Base-by-base conservation (phyloP, 2,329 filamentous ascomycete genomes). In the Colletotrichum falcatum region DNA sequence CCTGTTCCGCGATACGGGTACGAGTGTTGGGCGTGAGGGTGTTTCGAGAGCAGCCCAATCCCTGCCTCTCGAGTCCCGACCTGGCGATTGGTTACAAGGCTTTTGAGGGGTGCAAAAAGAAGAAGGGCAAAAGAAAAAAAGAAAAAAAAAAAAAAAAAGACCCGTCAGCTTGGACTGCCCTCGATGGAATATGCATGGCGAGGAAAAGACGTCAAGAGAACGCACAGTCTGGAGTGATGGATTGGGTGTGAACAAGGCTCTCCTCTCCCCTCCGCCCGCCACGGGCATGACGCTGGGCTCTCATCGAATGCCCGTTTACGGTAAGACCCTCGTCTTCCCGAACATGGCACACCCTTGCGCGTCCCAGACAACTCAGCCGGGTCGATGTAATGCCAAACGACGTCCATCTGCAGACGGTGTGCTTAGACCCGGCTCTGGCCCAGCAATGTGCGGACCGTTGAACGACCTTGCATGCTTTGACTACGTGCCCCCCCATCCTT, bases 241-340 rank as follows among this genome's bases (percentile, higher is more conserved):
- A 59, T 48, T 58, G 51, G 63, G 39, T 37, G 51, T 62, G 58
- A 26, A n/a, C n/a, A 66, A 62, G 67, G 56, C 51, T 18, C 63
- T n/a, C n/a, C n/a, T n/a, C n/a, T n/a, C n/a, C n/a, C n/a, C n/a
- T n/a, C 18, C 1, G 48, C 42, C 59, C 67, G 67, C 58, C 37
- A 33, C 67, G 64, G 54, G 67, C 67, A 70, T 70, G 63, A 70
- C 67, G 64, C 58, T 67, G 54, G 64, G 62, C 42, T 70, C 67
- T 70, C 64, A 70, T 70, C 56, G 12, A 62, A 63, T 60, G 67
- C 67, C 67, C 58, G 64, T 70, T 70, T 70, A 58, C 58, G 67
- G 67, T 67, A 70, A 67, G 58, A 67, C 67, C 60, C 42, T 59
- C 37, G 64, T 51, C 58, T 30, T 28, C n/a, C 20, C 23, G 3